Percentiles rank a stretch among this genome's conserved stretches.
Evolutionary conservation across 345 rosid genomes (phyloP).

Genomic region (Tarenaya hassleriana): DNA sequence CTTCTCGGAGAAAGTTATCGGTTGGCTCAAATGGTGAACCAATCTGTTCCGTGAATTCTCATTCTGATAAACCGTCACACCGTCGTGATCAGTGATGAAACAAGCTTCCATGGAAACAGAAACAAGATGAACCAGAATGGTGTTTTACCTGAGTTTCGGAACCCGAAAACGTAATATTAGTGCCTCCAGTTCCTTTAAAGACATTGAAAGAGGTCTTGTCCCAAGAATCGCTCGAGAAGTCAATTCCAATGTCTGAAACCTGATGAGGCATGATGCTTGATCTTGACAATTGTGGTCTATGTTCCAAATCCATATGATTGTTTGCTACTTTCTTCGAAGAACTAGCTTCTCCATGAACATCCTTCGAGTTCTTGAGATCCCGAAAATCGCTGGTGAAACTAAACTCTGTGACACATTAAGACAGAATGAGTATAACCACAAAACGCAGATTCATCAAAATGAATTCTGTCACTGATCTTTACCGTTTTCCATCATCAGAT

Average conservation of each 20-base stretch:
- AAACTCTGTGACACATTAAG: background rate
- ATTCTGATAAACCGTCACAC: background rate
- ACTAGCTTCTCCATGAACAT: background rate
- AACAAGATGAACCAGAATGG: too few species aligned
- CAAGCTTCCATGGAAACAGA: too few species aligned
- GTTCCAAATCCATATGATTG: background rate
- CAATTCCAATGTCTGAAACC: background rate
- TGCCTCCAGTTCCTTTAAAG: background rate
- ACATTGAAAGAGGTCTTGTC: background rate
- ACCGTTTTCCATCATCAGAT: constrained; percentile 42
- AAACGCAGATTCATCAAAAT: background rate
- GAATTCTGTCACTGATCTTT: background rate
- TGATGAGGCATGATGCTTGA: background rate
- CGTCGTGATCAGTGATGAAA: background rate
- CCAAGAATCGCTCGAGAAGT: too few species aligned
- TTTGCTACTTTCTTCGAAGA: background rate
- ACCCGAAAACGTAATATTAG: background rate
- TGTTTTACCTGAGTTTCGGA: background rate
- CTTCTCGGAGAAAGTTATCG: constrained; percentile 23
- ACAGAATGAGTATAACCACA: background rate
- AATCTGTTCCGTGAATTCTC: background rate
- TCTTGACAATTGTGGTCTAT: background rate
- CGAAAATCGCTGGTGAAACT: too few species aligned
- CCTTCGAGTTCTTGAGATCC: background rate
- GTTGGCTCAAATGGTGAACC: background rate